Conservation (phyloP, 192 early-diverging fungal species). For the Pilaira anomala region DNA sequence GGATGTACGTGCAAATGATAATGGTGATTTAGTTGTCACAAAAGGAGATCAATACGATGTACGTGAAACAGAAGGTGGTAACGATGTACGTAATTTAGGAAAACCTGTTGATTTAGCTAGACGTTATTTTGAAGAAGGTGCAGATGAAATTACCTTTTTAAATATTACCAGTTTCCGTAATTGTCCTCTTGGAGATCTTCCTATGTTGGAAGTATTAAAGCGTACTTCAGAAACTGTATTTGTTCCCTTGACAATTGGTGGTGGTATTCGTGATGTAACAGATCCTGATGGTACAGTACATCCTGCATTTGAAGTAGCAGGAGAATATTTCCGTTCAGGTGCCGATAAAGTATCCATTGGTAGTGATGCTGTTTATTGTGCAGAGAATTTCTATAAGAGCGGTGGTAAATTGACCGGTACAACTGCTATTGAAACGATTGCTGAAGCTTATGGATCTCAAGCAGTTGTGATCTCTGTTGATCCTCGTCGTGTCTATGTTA, state of each 20-base stretch:
- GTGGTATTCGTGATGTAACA: slow-evolving; percentile 90
- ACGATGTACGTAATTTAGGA: slow-evolving; percentile 90
- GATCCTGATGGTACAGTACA: slow-evolving; percentile 80
- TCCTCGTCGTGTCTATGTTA: slow-evolving; percentile 91
- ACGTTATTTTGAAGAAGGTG: slow-evolving; percentile 92
- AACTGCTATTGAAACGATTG: slow-evolving; percentile 94
- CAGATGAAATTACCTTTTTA: slow-evolving; percentile 97
- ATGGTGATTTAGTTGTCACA: slow-evolving; percentile 97
- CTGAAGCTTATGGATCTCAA: slow-evolving; percentile 91
- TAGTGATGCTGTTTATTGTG: slow-evolving; percentile 98
- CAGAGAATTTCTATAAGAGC: slow-evolving; percentile 74
- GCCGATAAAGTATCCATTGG: slow-evolving; percentile 99
- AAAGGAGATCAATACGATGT: slow-evolving; percentile 99
- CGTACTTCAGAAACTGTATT: slow-evolving; percentile 88
- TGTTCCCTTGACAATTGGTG: slow-evolving; percentile 99
- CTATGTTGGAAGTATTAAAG: slow-evolving; percentile 94
- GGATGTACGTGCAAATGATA: slow-evolving; percentile 95
- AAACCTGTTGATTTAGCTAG: slow-evolving; percentile 94
- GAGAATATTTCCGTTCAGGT: slow-evolving; percentile 97
- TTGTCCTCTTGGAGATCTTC: slow-evolving; percentile 82
- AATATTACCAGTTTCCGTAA: slow-evolving; percentile 99
- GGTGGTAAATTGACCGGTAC: slow-evolving; percentile 56
- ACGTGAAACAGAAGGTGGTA: slow-evolving; percentile 59
- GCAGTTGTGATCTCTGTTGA: slow-evolving; percentile 99
- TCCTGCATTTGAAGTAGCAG: slow-evolving; percentile 95